Evolutionary conservation across 23 red algal genomes (phyloP).

Genomic region (Rhodosorus marinus): DNA sequence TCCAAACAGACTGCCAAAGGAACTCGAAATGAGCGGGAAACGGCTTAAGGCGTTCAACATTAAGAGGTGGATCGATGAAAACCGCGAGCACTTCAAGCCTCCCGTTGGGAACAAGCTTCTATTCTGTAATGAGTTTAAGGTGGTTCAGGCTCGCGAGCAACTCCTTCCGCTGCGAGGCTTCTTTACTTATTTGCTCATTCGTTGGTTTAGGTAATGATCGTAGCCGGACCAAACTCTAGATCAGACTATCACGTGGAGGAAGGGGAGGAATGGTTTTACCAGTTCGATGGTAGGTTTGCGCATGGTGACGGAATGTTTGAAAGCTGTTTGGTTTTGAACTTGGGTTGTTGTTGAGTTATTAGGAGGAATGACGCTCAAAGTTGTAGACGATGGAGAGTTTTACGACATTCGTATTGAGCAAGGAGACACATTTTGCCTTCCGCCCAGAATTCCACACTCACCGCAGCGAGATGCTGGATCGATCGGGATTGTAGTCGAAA

Average conservation of each 20-base stretch:
- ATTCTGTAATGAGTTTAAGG: slow-evolving; percentile 61
- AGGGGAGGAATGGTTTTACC: slow-evolving; percentile 92
- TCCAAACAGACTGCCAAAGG: too few relatives aligned
- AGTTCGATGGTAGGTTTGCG: too few relatives aligned
- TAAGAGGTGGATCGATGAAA: slow-evolving; percentile 47
- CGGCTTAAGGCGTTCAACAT: slow-evolving; percentile 10
- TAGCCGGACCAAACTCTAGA: slow-evolving; percentile 78
- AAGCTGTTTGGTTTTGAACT: not conserved
- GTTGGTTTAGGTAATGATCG: too few relatives aligned
- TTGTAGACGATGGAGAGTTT: slow-evolving; percentile 49
- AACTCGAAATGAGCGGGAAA: too few relatives aligned
- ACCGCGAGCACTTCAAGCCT: slow-evolving; percentile 47
- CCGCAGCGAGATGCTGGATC: slow-evolving; percentile 40
- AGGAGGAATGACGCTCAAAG: slow-evolving; percentile 56
- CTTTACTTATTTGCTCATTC: not conserved
- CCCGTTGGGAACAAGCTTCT: slow-evolving; percentile 82
- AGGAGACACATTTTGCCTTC: slow-evolving; percentile 76
- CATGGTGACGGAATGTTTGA: not conserved
- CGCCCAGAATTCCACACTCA: slow-evolving; percentile 52
- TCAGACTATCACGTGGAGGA: slow-evolving; percentile 88
- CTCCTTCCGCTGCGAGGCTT: not conserved
- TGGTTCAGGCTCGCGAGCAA: too few relatives aligned
- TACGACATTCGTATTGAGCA: slow-evolving; percentile 39
- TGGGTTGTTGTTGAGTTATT: too few relatives aligned
- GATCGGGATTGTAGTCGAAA: slow-evolving; percentile 88